Conservation (phyloP, 345 rosid species). For the Corchorus capsularis region DNA sequence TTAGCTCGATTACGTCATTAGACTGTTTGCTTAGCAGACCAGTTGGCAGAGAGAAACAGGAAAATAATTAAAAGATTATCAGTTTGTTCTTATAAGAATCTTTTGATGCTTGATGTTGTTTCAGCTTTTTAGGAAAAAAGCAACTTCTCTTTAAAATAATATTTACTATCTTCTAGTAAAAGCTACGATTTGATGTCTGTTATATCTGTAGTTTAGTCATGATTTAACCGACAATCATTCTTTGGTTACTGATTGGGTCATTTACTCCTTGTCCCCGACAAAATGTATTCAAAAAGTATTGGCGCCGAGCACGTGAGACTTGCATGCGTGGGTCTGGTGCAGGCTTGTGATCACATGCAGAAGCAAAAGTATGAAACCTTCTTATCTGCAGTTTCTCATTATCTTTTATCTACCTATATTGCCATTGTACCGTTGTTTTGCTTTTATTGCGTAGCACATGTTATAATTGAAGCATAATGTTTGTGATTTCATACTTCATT, state of each 20-base stretch:
- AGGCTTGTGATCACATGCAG: constrained; percentile 38
- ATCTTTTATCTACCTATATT: constrained; percentile 4
- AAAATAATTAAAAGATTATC: not conserved
- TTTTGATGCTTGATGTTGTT: not conserved
- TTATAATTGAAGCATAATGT: constrained; percentile 1
- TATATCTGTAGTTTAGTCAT: not conserved
- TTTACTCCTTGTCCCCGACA: not conserved
- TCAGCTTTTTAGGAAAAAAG: not conserved
- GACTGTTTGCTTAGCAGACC: not conserved
- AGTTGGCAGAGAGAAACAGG: constrained; percentile 11
- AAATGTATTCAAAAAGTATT: constrained; percentile 32
- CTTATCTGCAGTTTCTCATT: constrained; percentile 15
- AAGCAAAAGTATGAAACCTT: constrained; percentile 33
- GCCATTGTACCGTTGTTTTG: not conserved
- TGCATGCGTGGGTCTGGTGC: constrained; percentile 38
- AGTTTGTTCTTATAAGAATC: not conserved
- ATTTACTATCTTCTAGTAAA: not conserved
- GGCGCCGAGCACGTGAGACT: constrained; percentile 52
- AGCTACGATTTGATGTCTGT: not conserved
- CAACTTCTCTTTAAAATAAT: not conserved
- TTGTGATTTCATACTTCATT: not conserved
- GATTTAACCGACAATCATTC: not conserved
- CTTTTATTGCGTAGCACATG: not conserved
- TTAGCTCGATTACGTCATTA: constrained; percentile 6
- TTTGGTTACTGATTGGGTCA: not conserved